These are phyloP conservation scores for Bathelium albidoporum DNA, from an alignment of 495 filamentous ascomycete species.

Conservation along the genomic window DNA sequence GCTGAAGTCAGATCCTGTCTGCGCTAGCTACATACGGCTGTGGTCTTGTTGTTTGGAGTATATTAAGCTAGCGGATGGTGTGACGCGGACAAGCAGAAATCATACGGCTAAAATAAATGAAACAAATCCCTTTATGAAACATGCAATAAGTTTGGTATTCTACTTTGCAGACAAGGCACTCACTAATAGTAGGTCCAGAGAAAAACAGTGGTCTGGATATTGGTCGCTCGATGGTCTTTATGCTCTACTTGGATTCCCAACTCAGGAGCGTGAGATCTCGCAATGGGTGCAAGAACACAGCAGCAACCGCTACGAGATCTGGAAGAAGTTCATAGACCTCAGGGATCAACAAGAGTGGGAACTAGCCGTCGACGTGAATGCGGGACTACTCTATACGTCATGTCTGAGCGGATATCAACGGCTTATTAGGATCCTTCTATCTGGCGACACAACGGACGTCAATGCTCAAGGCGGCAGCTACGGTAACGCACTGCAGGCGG, in stretches of 20 bases:
- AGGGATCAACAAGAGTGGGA: neutral
- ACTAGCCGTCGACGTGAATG: neutral
- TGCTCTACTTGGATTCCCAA: neutral
- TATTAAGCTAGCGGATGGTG: neutral
- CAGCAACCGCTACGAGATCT: neutral
- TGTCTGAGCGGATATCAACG: neutral
- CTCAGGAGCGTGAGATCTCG: neutral
- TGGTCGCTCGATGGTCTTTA: neutral
- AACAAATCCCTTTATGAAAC: constrained; percentile 3
- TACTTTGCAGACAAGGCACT: constrained; percentile 9
- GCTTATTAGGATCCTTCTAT: constrained; percentile 3
- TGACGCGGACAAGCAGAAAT: too few relatives aligned
- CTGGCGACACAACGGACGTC: constrained; percentile 1
- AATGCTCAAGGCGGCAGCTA: too few relatives aligned
- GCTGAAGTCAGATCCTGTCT: neutral
- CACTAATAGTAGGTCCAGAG: neutral
- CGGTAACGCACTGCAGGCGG: too few relatives aligned
- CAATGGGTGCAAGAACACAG: neutral
- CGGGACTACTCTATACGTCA: neutral
- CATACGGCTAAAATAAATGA: too few relatives aligned
- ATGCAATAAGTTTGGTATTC: neutral
- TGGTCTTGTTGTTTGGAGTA: neutral
- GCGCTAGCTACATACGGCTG: neutral
- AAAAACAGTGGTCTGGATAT: neutral
- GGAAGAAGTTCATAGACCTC: neutral